Evolutionary conservation across 306 rosid species (phyloP).

Genomic region (Fagus crenata): DNA sequence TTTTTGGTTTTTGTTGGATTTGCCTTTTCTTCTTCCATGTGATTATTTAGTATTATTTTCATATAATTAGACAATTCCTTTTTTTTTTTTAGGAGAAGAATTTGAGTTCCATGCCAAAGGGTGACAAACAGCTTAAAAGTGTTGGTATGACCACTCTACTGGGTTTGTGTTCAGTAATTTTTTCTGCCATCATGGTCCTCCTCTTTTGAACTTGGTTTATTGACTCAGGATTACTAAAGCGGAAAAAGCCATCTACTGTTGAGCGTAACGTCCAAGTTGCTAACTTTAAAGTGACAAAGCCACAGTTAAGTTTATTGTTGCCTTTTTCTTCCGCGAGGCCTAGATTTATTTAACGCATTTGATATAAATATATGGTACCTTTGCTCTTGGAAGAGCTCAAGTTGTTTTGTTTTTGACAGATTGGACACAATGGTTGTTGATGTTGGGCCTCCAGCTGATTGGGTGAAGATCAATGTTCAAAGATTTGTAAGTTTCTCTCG

Average conservation of each 20-base stretch:
- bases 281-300: constrained; percentile 69
- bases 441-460: constrained; percentile 94
- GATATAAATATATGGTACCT: constrained; percentile 6
- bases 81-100: constrained; percentile 66
- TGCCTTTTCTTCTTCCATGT: not conserved
- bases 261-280: constrained; percentile 72
- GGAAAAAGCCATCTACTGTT: constrained; percentile 71
- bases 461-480: constrained; percentile 97
- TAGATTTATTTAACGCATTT: not conserved
- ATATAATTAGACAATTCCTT: constrained; percentile 11
- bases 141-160: constrained; percentile 58
- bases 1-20: not conserved
- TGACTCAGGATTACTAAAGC: constrained; percentile 72
- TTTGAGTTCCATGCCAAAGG: constrained; percentile 64
- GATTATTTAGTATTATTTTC: constrained; percentile 10
- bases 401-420: constrained; percentile 44
- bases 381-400: constrained; percentile 25
- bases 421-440: constrained; percentile 83
- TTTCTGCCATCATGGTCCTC: not conserved
- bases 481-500: constrained; percentile 67
- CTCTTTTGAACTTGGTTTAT: constrained; percentile 19
- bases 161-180: constrained; percentile 6
- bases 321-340: not conserved
- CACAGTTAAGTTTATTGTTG: constrained; percentile 64
- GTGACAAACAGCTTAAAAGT: constrained; percentile 91